Conservation (phyloP, 2,329 filamentous ascomycete species). For the Alternaria sp. region DNA sequence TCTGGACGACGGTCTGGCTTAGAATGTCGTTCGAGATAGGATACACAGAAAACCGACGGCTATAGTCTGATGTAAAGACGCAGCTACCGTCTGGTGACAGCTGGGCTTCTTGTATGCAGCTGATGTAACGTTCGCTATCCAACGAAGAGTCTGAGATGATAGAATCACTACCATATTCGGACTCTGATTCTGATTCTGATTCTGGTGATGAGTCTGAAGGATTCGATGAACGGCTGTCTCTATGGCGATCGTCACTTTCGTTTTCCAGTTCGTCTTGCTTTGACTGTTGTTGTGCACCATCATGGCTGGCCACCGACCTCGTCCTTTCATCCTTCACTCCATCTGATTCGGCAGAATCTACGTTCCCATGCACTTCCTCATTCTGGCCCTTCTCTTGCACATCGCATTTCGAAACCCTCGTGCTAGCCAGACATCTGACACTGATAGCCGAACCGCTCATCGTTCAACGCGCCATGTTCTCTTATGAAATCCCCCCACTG, state of each 20-base stretch:
- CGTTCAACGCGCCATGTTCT: slow-evolving; percentile 11
- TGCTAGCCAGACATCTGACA: slow-evolving; percentile 35
- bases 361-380: background rate
- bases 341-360: background rate
- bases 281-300: background rate
- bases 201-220: slow-evolving; percentile 6
- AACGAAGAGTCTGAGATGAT: background rate
- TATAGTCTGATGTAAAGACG: slow-evolving; percentile 62
- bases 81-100: slow-evolving; percentile 64
- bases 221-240: background rate
- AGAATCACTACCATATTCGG: slow-evolving; percentile 6
- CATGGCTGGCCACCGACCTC: background rate
- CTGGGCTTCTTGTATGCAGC: slow-evolving; percentile 43
- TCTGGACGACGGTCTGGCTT: slow-evolving; percentile 8
- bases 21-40: slow-evolving; percentile 26
- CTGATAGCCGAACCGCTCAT: slow-evolving; percentile 28
- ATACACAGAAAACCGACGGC: slow-evolving; percentile 65
- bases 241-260: background rate
- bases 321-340: background rate
- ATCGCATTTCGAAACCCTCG: slow-evolving; percentile 12
- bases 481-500: background rate
- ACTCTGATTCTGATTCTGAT: slow-evolving; percentile 9
- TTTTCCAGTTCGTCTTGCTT: background rate
- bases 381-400: slow-evolving; percentile 5
- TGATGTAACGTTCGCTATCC: slow-evolving; percentile 16